Conservation (phyloP, 108 stramenopile species). For the Bacterosira constricta region DNA sequence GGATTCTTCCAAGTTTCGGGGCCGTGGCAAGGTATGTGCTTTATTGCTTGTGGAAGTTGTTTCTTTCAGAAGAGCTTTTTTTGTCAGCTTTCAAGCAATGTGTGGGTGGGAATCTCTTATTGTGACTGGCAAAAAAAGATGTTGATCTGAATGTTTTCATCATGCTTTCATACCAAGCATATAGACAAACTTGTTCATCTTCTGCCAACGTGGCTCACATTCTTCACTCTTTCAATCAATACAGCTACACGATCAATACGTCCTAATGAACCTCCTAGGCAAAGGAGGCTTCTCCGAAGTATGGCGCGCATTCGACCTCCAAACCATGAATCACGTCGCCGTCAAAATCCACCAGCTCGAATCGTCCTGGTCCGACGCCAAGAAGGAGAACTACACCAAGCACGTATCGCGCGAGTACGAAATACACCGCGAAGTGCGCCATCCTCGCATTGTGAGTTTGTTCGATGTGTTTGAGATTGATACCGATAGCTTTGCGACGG, state of each 20-base stretch:
- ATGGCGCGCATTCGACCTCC: constrained; percentile 94
- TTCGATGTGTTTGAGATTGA: constrained; percentile 99
- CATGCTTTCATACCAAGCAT: no score
- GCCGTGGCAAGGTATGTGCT: constrained; percentile 65
- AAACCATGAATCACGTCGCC: constrained; percentile 85
- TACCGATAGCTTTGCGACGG: constrained; percentile 95
- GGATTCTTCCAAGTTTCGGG: constrained; percentile 77
- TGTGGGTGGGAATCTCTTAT: no score
- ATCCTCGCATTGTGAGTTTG: constrained; percentile 96
- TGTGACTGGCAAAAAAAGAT: no score
- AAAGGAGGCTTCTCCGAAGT: constrained; percentile 99
- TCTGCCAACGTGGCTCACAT: no score
- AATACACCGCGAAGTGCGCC: constrained; percentile 95
- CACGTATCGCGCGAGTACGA: constrained; percentile 98
- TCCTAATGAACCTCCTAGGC: constrained; percentile 89
- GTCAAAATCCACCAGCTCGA: constrained; percentile 99
- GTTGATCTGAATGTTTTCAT: no score
- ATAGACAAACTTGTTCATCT: neutral
- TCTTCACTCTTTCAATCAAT: no score
- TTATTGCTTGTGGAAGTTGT: no score
- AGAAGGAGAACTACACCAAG: constrained; percentile 95
- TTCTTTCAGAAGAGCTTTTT: no score
- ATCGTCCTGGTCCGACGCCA: constrained; percentile 93
- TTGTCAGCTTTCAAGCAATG: no score
- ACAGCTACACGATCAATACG: constrained; percentile 90